A percentile compares a stretch with the other conserved stretches of the same genome.
Conservation (phyloP, 1,139 yeast genomes). For the Candida dubliniensis region DNA sequence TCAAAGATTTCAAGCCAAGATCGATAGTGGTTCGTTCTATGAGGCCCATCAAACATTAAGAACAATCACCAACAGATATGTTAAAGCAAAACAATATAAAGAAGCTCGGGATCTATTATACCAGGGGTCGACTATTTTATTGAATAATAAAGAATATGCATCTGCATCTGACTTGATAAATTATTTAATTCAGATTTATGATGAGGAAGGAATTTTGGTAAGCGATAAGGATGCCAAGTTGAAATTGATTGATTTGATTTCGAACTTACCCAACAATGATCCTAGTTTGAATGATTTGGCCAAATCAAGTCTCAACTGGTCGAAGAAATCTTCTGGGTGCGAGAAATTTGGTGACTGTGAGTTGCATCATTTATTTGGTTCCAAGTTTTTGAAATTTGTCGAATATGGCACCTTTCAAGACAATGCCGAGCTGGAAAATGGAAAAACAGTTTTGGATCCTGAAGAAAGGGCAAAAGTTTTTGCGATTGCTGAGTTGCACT, state of each 20-base stretch:
- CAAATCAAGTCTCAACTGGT: constrained; percentile 66
- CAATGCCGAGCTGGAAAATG: constrained; percentile 17
- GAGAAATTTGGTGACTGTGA: constrained; percentile 71
- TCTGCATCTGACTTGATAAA: constrained; percentile 78
- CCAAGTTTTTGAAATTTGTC: constrained; percentile 46
- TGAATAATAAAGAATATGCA: constrained; percentile 71
- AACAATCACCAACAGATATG: constrained; percentile 83
- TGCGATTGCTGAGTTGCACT: constrained; percentile 52
- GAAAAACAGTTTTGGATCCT: constrained; percentile 11
- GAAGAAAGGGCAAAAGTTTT: constrained; percentile 38
- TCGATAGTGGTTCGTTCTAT: constrained; percentile 74
- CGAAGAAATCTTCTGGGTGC: constrained; percentile 41
- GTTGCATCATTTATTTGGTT: constrained; percentile 73
- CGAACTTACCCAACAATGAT: constrained; percentile 59
- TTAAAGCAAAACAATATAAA: constrained; percentile 61
- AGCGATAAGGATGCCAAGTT: constrained; percentile 41
- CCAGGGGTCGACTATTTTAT: constrained; percentile 67
- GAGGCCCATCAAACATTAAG: constrained; percentile 95
- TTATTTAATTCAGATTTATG: constrained; percentile 70
- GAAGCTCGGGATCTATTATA: constrained; percentile 74
- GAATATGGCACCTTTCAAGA: constrained; percentile 15
- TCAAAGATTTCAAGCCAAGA: constrained; percentile 65
- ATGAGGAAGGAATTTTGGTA: constrained; percentile 42
- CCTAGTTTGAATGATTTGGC: constrained; percentile 52
- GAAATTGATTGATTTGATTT: constrained; percentile 35